phyloP scores from a whole-genome alignment of 2,329 filamentous ascomycete genomes.

The Pseudogymnoascus sp. region DNA sequence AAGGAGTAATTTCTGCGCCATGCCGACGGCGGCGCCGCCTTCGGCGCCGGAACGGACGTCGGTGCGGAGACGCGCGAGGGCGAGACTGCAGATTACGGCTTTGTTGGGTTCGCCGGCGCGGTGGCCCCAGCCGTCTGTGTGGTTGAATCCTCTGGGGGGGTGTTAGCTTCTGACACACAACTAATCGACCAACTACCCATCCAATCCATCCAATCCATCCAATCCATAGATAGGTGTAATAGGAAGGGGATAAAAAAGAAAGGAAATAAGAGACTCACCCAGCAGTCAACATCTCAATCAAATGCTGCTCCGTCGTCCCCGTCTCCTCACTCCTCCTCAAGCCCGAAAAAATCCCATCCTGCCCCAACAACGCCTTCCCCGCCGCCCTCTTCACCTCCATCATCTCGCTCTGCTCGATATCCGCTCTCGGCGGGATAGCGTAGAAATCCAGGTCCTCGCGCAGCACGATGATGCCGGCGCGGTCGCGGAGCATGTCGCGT shows the following conservation, averaged over 20 bases:
- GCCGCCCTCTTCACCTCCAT: constrained; percentile 92
- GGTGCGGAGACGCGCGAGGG: constrained; percentile 82
- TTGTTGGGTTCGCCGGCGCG: constrained; percentile 97
- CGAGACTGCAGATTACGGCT: constrained; percentile 94
- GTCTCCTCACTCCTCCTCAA: constrained; percentile 91
- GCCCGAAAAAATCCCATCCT: constrained; percentile 93
- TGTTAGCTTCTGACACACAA: constrained; percentile 13
- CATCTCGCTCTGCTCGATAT: constrained; percentile 86
- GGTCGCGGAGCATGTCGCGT: constrained; percentile 71
- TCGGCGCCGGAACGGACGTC: constrained; percentile 77
- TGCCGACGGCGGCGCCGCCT: constrained; percentile 76
- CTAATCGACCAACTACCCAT: no score
- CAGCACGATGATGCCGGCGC: constrained; percentile 93
- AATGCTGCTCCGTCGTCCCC: constrained; percentile 92
- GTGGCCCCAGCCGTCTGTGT: constrained; percentile 92
- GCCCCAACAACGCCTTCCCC: constrained; percentile 73
- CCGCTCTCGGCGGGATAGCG: constrained; percentile 75
- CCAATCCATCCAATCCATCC: no score
- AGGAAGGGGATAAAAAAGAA: neutral
- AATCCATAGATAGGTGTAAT: neutral
- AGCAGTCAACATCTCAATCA: constrained; percentile 98
- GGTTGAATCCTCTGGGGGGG: constrained; percentile 74
- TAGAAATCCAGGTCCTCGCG: constrained; percentile 97
- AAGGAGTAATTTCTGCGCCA: constrained; percentile 94
- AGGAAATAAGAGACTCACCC: constrained; percentile 64